Base-by-base conservation (phyloP, 2,329 filamentous ascomycete genomes). In the Xylaria sp. region DNA sequence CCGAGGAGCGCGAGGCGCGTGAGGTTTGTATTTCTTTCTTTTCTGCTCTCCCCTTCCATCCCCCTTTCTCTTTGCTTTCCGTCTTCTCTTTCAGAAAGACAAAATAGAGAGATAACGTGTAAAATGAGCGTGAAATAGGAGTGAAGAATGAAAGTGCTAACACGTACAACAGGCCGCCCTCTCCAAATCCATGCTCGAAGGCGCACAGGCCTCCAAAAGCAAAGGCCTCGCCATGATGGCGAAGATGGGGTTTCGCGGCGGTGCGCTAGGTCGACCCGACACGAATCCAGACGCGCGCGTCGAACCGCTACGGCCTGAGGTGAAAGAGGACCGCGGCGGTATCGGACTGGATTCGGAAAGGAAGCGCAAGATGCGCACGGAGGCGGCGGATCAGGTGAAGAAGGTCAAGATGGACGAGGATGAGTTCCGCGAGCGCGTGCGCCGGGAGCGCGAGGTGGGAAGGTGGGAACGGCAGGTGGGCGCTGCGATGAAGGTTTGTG, bases 151-250 rank as follows among this genome's bases (percentile, higher is more conserved):
- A 10, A 37, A 42, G 37, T 42, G 11, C 19, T 49, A 30, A 49
- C 3, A 23, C 4, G 11, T 18, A 6, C 7, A 2, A 35, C 1
- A 51, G 49, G 84, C 82, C 44, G 91, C 90, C 0, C 83, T 97
- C 30, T 82, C 86, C 3, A 89, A 78, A n/a, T 90, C 88, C 4
- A 79, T 94, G 53, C 78, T 96, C 5, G 83, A 70, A 18, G 61
- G 57, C 6, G 74, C 78, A 4, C 73, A 74, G 13, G 76, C 81
- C 13, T 80, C 84, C 54, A 83, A 82, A 67, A 95, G 87, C 76
- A 97, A 97, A 72, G 94, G 93, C 1, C 85, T 95, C 63, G 86
- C 90, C 65, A 97, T 99, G 91, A 96, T 99, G 92, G 88, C 91
- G 19, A 93, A 91, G 74, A 90, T 99, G 81, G 94, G 94, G 0